Evolutionary conservation across 768 basidiomycete species (phyloP).

Genomic region (Leccinum truebloodii): DNA sequence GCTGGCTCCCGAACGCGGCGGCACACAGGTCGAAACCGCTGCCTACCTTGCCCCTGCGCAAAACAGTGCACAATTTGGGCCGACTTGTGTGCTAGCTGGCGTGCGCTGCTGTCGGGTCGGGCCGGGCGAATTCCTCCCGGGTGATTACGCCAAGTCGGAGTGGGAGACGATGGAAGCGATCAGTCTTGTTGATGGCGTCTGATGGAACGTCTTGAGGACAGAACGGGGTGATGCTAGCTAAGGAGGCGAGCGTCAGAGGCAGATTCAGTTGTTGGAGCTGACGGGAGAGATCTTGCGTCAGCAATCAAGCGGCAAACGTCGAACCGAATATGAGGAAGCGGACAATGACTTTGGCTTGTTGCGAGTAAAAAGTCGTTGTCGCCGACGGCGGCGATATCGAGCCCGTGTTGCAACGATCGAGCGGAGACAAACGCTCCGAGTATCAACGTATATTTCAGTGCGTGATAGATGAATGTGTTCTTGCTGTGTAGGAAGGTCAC

Average conservation of each 20-base stretch:
- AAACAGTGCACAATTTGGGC: conserved; percentile 95
- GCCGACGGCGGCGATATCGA: conserved; percentile 83
- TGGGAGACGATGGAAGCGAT: conserved; percentile 92
- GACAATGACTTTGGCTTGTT: conserved; percentile 68
- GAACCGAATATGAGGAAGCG: neutral
- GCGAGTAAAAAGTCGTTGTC: conserved; percentile 99
- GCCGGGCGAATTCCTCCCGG: conserved; percentile 45
- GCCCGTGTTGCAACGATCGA: conserved; percentile 49
- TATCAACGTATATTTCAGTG: conserved; percentile 75
- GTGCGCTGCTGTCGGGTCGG: conserved; percentile 42
- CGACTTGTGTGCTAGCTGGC: conserved; percentile 81
- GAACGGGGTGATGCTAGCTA: conserved; percentile 77
- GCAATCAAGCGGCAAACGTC: neutral
- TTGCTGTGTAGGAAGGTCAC: conserved; percentile 40
- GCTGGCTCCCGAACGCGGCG: conserved; percentile 48
- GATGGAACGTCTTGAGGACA: conserved; percentile 58
- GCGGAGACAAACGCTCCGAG: conserved; percentile 56
- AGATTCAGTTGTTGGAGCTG: conserved; percentile 67
- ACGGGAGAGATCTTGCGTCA: conserved; percentile 1
- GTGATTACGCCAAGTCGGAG: conserved; percentile 70
- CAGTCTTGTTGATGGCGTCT: conserved; percentile 89
- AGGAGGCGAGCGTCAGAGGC: conserved; percentile 61
- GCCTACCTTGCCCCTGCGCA: conserved; percentile 95
- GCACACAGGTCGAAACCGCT: conserved; percentile 96
- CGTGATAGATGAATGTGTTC: conserved; percentile 94